phyloP scores from a whole-genome alignment of 2,329 filamentous ascomycete species.

The Neopestalotiopsis sp. region DNA sequence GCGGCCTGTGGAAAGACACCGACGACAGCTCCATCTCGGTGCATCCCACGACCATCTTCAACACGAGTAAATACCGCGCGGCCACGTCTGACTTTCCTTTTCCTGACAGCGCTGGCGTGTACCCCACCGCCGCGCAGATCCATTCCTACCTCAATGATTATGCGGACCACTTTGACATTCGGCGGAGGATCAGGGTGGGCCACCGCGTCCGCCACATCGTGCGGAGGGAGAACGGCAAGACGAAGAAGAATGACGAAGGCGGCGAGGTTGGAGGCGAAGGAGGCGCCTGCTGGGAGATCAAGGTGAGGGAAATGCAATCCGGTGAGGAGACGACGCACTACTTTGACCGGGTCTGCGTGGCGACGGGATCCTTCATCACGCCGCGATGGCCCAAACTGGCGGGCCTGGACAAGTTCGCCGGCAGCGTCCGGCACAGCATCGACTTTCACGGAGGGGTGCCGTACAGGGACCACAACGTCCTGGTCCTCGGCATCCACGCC shows the following conservation, averaged over 20 bases:
- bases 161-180: conserved; percentile 16
- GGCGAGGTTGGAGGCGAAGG: not conserved
- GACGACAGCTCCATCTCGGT: conserved; percentile 19
- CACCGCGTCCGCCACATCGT: not conserved
- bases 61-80: conserved; percentile 13
- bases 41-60: conserved; percentile 21
- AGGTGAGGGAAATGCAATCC: conserved; percentile 1
- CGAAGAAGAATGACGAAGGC: no score
- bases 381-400: conserved; percentile 19
- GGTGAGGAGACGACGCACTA: not conserved
- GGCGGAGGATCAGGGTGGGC: conserved; percentile 16
- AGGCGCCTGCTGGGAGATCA: conserved; percentile 3
- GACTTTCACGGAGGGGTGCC: conserved; percentile 22
- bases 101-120: conserved; percentile 13
- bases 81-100: conserved; percentile 25
- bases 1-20: conserved; percentile 23
- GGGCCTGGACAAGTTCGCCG: conserved; percentile 26
- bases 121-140: conserved; percentile 17
- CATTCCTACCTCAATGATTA: conserved; percentile 17
- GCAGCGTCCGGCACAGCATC: conserved; percentile 23
- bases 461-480: conserved; percentile 25
- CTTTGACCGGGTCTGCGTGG: conserved; percentile 18
- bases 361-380: conserved; percentile 12
- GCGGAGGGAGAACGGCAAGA: not conserved
- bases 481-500: conserved; percentile 22